Percentiles rank a stretch among this genome's conserved stretches.
These are phyloP conservation scores for Colletotrichum liaoningense DNA, from an alignment of 2,329 filamentous ascomycete species.

Conservation along the genomic window DNA sequence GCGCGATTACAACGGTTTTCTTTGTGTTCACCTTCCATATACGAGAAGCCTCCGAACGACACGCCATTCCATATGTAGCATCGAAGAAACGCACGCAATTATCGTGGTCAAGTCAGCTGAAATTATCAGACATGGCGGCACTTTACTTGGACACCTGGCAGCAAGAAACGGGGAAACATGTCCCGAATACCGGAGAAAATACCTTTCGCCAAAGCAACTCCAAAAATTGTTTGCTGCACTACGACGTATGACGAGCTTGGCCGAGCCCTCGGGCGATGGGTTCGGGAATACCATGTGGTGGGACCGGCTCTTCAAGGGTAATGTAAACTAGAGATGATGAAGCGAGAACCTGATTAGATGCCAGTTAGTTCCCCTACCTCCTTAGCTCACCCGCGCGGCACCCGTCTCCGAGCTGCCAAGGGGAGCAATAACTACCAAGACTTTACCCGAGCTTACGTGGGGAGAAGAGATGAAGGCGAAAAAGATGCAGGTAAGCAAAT, in stretches of 20 bases:
- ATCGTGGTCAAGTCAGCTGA: background rate
- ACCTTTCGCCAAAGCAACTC: background rate
- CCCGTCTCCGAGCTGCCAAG: constrained; percentile 21
- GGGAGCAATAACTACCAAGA: constrained; percentile 1
- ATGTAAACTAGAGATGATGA: background rate
- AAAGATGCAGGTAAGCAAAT: constrained; percentile 14
- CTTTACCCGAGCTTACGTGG: constrained; percentile 29
- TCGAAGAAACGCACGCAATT: constrained; percentile 1
- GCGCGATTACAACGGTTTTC: constrained; percentile 3
- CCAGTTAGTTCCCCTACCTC: background rate
- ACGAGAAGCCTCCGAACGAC: constrained; percentile 7
- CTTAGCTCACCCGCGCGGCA: constrained; percentile 8
- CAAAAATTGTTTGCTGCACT: background rate
- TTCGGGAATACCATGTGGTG: background rate
- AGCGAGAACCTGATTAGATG: background rate
- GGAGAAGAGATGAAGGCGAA: background rate
- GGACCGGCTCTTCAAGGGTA: background rate
- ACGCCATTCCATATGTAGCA: background rate
- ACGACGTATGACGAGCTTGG: constrained; percentile 18
- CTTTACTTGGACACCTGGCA: background rate
- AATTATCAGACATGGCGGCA: background rate
- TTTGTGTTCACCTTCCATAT: background rate
- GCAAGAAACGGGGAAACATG: background rate
- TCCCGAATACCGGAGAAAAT: background rate
- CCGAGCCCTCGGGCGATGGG: background rate